phyloP scores from a whole-genome alignment of 2,329 filamentous ascomycete species.

The Cercospora sp. region DNA sequence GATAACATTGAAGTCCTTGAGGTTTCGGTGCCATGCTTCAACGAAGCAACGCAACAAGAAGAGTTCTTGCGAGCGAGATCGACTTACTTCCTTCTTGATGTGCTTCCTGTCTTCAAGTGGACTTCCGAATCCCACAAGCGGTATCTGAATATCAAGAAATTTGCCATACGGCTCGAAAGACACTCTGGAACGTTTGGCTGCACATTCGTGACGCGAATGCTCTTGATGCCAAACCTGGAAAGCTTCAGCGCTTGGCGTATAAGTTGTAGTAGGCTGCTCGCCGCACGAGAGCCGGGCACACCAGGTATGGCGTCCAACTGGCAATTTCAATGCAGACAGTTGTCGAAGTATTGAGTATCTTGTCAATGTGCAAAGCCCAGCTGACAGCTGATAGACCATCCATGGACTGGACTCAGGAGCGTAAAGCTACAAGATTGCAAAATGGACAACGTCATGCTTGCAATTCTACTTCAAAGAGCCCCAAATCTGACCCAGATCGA shows the following conservation, averaged over 20 bases:
- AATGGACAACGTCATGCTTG: slow-evolving; percentile 14
- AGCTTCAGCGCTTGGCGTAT: slow-evolving; percentile 15
- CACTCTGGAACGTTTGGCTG: slow-evolving; percentile 15
- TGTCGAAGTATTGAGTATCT: background rate
- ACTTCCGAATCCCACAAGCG: slow-evolving; percentile 6
- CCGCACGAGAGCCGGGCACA: background rate
- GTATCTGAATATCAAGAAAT: slow-evolving; percentile 8
- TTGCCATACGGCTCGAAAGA: slow-evolving; percentile 16
- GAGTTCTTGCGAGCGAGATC: slow-evolving; percentile 5
- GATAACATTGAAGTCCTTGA: slow-evolving; percentile 18
- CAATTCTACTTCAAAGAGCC: slow-evolving; percentile 9
- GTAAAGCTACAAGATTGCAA: slow-evolving; percentile 15
- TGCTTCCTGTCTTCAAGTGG: slow-evolving; percentile 6
- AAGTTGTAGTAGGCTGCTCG: slow-evolving; percentile 11
- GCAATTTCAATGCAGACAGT: too few species aligned
- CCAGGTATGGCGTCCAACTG: background rate
- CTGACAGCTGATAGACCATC: slow-evolving; percentile 3
- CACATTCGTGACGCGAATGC: slow-evolving; percentile 12
- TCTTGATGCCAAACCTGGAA: slow-evolving; percentile 9
- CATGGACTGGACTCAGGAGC: slow-evolving; percentile 11
- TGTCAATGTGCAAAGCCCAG: background rate
- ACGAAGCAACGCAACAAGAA: slow-evolving; percentile 7
- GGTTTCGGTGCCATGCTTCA: slow-evolving; percentile 12
- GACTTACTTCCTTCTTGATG: slow-evolving; percentile 12
- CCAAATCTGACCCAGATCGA: slow-evolving; percentile 14